Evolutionary conservation across 139 green algal species (phyloP).

Genomic region (Chlorella sp.): DNA sequence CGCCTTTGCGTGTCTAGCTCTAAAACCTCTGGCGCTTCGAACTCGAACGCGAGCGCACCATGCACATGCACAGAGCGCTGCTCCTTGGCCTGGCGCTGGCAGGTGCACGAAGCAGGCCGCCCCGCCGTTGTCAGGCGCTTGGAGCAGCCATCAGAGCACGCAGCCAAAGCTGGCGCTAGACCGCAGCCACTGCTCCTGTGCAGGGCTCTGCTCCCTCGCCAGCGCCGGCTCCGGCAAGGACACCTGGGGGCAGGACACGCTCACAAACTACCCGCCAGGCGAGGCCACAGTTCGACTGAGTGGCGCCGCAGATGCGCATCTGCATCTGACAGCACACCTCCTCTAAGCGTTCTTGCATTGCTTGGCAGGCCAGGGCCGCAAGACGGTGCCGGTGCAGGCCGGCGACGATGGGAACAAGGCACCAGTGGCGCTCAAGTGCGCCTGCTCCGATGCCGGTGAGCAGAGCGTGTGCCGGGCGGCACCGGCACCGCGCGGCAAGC

Average conservation of each 20-base stretch:
- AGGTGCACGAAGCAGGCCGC: too few relatives aligned
- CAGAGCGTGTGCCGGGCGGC: too few relatives aligned
- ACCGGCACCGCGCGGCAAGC: too few relatives aligned
- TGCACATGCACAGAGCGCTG: too few relatives aligned
- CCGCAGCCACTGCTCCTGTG: neutral
- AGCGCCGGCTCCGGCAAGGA: constrained; percentile 17
- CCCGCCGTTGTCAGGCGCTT: too few relatives aligned
- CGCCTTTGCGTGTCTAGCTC: too few relatives aligned
- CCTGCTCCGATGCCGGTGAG: constrained; percentile 37
- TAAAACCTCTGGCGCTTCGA: too few relatives aligned
- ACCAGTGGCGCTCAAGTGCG: constrained; percentile 20
- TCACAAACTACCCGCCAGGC: constrained; percentile 31
- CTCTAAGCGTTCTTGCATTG: neutral
- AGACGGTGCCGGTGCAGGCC: constrained; percentile 18
- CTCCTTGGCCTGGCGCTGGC: too few relatives aligned
- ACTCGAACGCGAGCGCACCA: too few relatives aligned
- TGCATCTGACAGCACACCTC: neutral
- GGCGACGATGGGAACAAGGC: neutral
- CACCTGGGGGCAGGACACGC: constrained; percentile 34
- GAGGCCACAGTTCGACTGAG: neutral
- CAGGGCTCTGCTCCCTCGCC: neutral
- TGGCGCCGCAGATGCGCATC: neutral
- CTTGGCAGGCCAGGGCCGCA: constrained; percentile 10
- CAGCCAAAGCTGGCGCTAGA: too few relatives aligned
- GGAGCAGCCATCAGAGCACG: too few relatives aligned